Conservation (phyloP, 2,329 filamentous ascomycete species). For the Tympanopsis confertula region DNA sequence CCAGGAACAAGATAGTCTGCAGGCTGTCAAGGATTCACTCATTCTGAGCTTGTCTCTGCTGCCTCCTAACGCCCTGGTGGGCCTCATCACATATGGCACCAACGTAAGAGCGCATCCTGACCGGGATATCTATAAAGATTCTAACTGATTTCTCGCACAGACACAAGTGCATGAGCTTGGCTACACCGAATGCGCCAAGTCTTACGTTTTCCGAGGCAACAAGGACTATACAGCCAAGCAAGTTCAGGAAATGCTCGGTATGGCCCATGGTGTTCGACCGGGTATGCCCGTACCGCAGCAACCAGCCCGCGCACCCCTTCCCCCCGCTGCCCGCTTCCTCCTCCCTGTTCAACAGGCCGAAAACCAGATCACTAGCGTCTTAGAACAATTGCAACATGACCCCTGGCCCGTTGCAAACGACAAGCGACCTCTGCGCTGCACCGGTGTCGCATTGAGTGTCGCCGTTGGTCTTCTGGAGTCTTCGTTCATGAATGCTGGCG, state of each 20-base stretch:
- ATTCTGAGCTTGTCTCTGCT: slow-evolving; percentile 76
- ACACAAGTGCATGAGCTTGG: slow-evolving; percentile 95
- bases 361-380: slow-evolving; percentile 89
- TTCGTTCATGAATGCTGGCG: slow-evolving; percentile 89
- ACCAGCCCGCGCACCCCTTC: slow-evolving; percentile 65
- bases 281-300: slow-evolving; percentile 54
- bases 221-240: slow-evolving; percentile 98
- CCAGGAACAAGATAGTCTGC: slow-evolving; percentile 76
- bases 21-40: slow-evolving; percentile 73
- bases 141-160: slow-evolving; percentile 27
- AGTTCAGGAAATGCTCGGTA: slow-evolving; percentile 97
- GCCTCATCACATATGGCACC: slow-evolving; percentile 78
- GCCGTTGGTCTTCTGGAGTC: slow-evolving; percentile 86
- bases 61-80: slow-evolving; percentile 71
- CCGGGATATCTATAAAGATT: background rate
- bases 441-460: slow-evolving; percentile 90
- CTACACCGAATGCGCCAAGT: slow-evolving; percentile 95
- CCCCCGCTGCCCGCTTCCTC: slow-evolving; percentile 78
- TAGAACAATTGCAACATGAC: slow-evolving; percentile 91
- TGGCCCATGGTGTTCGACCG: slow-evolving; percentile 64
- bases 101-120: slow-evolving; percentile 51
- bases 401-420: slow-evolving; percentile 96
- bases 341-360: slow-evolving; percentile 91
- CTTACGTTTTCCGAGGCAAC: slow-evolving; percentile 93
- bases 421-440: slow-evolving; percentile 79